Evolutionary conservation across 768 basidiomycete species (phyloP).

Genomic region (Glaciozyma antarctica): DNA sequence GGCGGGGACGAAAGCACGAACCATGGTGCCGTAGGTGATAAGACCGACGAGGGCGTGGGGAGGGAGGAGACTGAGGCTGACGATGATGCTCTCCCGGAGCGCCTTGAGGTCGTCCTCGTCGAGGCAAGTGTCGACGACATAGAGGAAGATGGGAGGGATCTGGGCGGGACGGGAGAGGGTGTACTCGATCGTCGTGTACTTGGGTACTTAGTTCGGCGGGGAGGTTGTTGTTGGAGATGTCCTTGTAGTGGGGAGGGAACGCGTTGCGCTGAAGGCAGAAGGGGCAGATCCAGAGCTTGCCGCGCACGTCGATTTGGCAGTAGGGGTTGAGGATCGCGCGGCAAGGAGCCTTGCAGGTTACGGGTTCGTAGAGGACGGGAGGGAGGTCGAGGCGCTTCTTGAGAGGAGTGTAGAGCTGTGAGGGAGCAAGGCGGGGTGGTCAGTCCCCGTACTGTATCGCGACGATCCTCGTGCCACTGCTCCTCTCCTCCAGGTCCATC

Average conservation of each 20-base stretch:
- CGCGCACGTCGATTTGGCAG: slow-evolving; percentile 97
- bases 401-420: slow-evolving; percentile 73
- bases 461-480: neutral
- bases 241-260: slow-evolving; percentile 97
- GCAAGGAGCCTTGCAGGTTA: slow-evolving; percentile 96
- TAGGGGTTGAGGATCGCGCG: slow-evolving; percentile 76
- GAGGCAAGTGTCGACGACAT: slow-evolving; percentile 93
- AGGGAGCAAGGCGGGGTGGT: neutral
- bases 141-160: slow-evolving; percentile 91
- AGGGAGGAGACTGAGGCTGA: slow-evolving; percentile 84
- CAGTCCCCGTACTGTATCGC: neutral
- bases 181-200: slow-evolving; percentile 99
- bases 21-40: slow-evolving; percentile 97
- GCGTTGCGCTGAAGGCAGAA: slow-evolving; percentile 95
- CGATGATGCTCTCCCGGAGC: slow-evolving; percentile 83
- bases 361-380: slow-evolving; percentile 93
- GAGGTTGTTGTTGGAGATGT: slow-evolving; percentile 91
- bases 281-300: slow-evolving; percentile 98
- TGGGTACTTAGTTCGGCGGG: slow-evolving; percentile 88
- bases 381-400: slow-evolving; percentile 90
- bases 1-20: slow-evolving; percentile 36
- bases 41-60: slow-evolving; percentile 90
- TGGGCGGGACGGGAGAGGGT: slow-evolving; percentile 85
- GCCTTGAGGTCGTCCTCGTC: slow-evolving; percentile 89
- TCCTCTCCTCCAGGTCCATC: neutral